Base-by-base conservation (phyloP, 1,284 basidiomycete genomes). In the Sporisorium sorghi region DNA sequence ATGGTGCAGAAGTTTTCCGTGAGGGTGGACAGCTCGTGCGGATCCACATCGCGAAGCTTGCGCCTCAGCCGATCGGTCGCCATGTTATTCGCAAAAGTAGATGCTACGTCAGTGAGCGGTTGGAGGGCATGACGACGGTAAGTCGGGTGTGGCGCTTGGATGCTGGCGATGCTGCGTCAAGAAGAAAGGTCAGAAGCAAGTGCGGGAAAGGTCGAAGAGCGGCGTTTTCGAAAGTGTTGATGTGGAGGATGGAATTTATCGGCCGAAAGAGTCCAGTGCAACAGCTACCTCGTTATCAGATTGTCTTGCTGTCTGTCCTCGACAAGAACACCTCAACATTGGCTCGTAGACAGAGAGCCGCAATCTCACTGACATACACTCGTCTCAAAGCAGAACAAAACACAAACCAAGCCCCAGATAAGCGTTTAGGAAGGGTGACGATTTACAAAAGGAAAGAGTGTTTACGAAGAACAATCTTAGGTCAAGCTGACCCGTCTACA, bases 1-100 rank as follows among this genome's bases (percentile, higher is more conserved):
- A 94, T 93, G 92, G 92, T 86, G 81, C 93, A 94, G 84, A 97
- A 97, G 58, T 90, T 91, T 85, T 96, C 93, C 62, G 90, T 93
- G 11, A 92, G 89, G 79, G 89, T 91, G 19, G 86, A 86, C 79
- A 90, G 90, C 88, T 86, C 87, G 78, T 93, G 90, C 40, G 94
- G 87, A 3, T 91, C 91, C 56, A 92, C 87, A 68, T 93, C 90
- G 61, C 91, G 91, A 43, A 97, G 89, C 86, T 93, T 87, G 63
- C 86, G 86, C 72, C 87, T 87, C 48, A 88, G 85, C 43, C 88
- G 84, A 43, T 86, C 86, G 15, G 87, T 87, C 83, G 88, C 87
- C 75, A 73, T 86, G n/a, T n/a, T n/a, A n/a, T 28, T 39, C 30
- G 32, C 28, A 24, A 21, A 15, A 17, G 14, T 37, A 8, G 6